These are phyloP conservation scores for Aplosporella prunicola DNA, from an alignment of 2,329 filamentous ascomycete genomes.

Conservation along the genomic window DNA sequence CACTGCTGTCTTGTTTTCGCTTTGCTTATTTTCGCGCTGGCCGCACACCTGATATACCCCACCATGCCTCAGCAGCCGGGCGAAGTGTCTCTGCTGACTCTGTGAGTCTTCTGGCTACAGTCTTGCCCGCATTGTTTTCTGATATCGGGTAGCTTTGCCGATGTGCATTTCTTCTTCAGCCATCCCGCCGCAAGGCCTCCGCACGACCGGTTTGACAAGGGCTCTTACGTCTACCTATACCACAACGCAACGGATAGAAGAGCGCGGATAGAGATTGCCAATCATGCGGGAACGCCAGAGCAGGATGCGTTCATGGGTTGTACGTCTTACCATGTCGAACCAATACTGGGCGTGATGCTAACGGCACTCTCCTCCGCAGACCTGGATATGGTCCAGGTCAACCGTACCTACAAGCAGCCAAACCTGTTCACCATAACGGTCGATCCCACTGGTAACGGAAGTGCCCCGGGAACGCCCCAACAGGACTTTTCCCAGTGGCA, in stretches of 20 bases:
- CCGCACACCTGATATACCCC: constrained; percentile 9
- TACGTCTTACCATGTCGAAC: constrained; percentile 39
- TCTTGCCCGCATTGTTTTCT: constrained; percentile 9
- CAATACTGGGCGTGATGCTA: too few species aligned
- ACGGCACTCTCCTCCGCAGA: constrained; percentile 44
- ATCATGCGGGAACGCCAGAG: constrained; percentile 61
- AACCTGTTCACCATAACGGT: constrained; percentile 60
- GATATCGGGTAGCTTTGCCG: constrained; percentile 53
- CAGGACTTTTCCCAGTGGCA: constrained; percentile 57
- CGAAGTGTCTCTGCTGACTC: constrained; percentile 38
- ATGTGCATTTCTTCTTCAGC: constrained; percentile 70
- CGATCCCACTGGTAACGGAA: constrained; percentile 32
- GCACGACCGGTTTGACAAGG: constrained; percentile 74
- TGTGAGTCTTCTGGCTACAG: constrained; percentile 27
- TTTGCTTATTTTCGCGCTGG: too few species aligned
- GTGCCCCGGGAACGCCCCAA: constrained; percentile 29
- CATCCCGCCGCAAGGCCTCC: constrained; percentile 56
- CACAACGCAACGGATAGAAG: constrained; percentile 59
- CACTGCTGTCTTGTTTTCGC: too few species aligned
- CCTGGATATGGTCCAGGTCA: constrained; percentile 54
- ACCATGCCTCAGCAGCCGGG: constrained; percentile 40
- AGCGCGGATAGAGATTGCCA: constrained; percentile 67
- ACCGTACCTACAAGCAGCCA: constrained; percentile 66
- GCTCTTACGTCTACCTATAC: constrained; percentile 72
- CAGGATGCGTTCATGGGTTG: constrained; percentile 73